These are phyloP conservation scores for Dissophora globulifera DNA, from an alignment of 192 early-diverging fungal species.

Conservation along the genomic window DNA sequence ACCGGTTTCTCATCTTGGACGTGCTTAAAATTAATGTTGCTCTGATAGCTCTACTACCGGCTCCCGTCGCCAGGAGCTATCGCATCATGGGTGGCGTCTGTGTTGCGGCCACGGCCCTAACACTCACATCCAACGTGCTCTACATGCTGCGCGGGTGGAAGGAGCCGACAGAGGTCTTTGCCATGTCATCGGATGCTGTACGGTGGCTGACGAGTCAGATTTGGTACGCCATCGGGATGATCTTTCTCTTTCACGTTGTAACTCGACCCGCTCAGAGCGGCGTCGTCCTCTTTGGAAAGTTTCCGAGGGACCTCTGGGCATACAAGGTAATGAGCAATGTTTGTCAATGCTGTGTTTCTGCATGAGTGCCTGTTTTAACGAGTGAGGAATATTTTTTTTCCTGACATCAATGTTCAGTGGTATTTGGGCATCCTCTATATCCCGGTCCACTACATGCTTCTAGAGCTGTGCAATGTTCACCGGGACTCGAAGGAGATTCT, in stretches of 20 bases:
- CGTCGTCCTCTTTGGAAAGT: constrained; percentile 49
- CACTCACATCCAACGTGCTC: constrained; percentile 29
- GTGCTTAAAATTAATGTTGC: no score
- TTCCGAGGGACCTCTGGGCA: constrained; percentile 41
- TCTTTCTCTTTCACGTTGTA: constrained; percentile 46
- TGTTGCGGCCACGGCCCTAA: constrained; percentile 16
- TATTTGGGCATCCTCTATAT: constrained; percentile 39
- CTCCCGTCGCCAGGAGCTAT: constrained; percentile 34
- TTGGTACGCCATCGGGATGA: constrained; percentile 52
- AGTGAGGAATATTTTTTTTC: neutral
- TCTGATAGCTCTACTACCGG: constrained; percentile 43
- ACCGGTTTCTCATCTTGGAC: no score
- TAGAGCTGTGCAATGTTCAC: constrained; percentile 41
- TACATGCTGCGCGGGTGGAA: constrained; percentile 53
- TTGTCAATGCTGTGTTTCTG: neutral
- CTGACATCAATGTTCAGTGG: constrained; percentile 16
- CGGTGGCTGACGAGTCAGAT: constrained; percentile 51
- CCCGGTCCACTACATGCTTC: constrained; percentile 40
- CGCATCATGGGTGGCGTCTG: constrained; percentile 40
- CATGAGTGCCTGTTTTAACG: neutral
- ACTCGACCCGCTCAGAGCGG: constrained; percentile 51
- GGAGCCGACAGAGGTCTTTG: constrained; percentile 23
- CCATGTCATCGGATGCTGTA: constrained; percentile 8
- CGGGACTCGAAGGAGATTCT: constrained; percentile 41
- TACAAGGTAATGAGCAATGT: constrained; percentile 24